These are phyloP conservation scores for Brassica incana DNA, from an alignment of 345 rosid genomes.

Conservation along the genomic window DNA sequence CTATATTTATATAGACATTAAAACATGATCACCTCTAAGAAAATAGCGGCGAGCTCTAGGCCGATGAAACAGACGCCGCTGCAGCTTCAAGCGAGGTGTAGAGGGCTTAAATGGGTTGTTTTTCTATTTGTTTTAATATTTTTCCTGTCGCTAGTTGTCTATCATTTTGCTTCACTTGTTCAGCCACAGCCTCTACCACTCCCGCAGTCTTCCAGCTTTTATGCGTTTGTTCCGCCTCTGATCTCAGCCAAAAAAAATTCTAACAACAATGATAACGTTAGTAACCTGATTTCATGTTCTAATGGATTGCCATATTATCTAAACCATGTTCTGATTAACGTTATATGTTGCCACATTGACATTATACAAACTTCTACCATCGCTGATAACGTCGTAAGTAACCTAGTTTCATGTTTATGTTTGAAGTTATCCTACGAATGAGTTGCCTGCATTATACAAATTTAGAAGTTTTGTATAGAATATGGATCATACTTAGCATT, in stretches of 20 bases:
- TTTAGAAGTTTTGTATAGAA: not conserved
- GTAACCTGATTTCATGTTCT: not conserved
- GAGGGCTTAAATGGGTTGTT: constrained; percentile 1
- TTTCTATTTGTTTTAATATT: not conserved
- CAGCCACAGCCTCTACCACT: constrained; percentile 11
- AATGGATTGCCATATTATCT: too few species aligned
- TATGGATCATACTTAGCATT: not conserved
- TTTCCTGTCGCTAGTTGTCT: not conserved
- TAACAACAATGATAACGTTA: constrained; percentile 6
- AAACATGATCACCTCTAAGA: not conserved
- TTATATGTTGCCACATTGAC: too few species aligned
- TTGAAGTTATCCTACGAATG: not conserved
- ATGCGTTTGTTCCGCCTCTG: constrained; percentile 5
- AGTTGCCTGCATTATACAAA: not conserved
- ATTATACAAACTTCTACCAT: too few species aligned
- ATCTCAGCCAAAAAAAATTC: not conserved
- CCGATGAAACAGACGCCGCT: not conserved
- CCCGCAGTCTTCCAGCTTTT: constrained; percentile 2
- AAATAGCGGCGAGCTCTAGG: not conserved
- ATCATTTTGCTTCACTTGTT: constrained; percentile 3
- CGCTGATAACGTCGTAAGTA: too few species aligned
- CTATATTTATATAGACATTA: not conserved
- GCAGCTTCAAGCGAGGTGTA: constrained; percentile 1
- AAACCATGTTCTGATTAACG: too few species aligned
- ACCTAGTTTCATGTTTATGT: not conserved